Conservation (phyloP, 768 basidiomycete species). For the Phaeotremella skinneri region DNA sequence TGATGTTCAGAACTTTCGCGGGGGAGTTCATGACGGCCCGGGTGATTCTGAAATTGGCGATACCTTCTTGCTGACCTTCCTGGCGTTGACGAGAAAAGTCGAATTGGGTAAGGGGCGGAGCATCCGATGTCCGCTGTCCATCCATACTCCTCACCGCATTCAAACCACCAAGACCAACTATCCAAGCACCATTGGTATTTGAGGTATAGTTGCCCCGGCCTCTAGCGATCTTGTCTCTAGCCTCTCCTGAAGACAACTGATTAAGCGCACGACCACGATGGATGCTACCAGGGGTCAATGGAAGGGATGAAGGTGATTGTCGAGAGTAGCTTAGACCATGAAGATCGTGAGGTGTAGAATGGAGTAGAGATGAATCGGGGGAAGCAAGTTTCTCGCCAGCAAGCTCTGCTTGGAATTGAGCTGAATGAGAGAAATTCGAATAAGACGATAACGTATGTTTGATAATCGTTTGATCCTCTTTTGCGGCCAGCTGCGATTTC, state of each 20-base stretch:
- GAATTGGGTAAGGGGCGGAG: not conserved
- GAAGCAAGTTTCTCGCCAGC: conserved; percentile 3
- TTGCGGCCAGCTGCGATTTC: not conserved
- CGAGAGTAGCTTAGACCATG: conserved; percentile 17
- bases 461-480: conserved; percentile 24
- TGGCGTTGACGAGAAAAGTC: conserved; percentile 19
- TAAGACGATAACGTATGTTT: conserved; percentile 11
- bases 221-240: not conserved
- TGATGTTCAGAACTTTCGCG: conserved; percentile 11
- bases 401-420: conserved; percentile 14
- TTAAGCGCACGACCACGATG: conserved; percentile 21
- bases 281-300: not conserved
- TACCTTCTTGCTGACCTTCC: conserved; percentile 1
- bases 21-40: conserved; percentile 8
- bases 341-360: conserved; percentile 16
- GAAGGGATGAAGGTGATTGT: conserved; percentile 7
- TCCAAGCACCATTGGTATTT: not conserved
- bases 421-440: conserved; percentile 3
- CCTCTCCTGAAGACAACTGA: conserved; percentile 7
- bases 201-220: not conserved
- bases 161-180: conserved; percentile 15
- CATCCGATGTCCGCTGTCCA: not conserved
- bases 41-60: conserved; percentile 11
- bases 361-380: conserved; percentile 2
- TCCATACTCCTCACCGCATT: not conserved